Evolutionary conservation across 805 yeast species (phyloP).

Genomic region (Hermanozyma aechmeae): DNA sequence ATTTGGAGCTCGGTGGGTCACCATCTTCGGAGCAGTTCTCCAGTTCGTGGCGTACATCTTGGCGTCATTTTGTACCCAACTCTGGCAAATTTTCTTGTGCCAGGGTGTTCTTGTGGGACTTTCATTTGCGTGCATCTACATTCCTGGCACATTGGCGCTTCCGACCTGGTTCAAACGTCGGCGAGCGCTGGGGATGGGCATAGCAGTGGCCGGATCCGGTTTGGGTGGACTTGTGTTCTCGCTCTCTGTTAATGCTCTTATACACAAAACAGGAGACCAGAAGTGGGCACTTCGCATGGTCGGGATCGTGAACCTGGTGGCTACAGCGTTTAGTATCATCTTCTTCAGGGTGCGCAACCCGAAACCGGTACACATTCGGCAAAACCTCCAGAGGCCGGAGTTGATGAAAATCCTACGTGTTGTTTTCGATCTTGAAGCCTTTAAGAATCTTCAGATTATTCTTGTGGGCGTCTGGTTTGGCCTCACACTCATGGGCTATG

Average conservation of each 20-base stretch:
- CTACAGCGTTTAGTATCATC: conserved; percentile 26
- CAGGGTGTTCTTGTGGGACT: conserved; percentile 60
- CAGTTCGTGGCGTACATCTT: conserved; percentile 49
- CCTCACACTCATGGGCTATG: conserved; percentile 27
- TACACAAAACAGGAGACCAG: conserved; percentile 26
- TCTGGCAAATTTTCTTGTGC: conserved; percentile 61
- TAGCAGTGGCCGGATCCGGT: conserved; percentile 40
- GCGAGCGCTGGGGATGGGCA: conserved; percentile 47
- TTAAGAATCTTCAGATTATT: conserved; percentile 14
- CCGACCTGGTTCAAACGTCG: conserved; percentile 66
- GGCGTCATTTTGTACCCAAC: conserved; percentile 48
- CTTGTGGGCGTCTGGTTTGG: conserved; percentile 25
- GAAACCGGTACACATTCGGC: conserved; percentile 10
- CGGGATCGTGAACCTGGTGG: conserved; percentile 22
- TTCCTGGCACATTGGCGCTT: conserved; percentile 50
- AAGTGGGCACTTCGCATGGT: conserved; percentile 35
- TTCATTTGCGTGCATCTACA: conserved; percentile 45
- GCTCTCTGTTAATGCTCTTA: background rate
- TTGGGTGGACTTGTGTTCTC: conserved; percentile 42
- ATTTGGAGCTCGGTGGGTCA: conserved; percentile 36
- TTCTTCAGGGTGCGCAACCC: conserved; percentile 39
- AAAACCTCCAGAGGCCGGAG: background rate
- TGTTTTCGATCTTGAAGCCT: conserved; percentile 25
- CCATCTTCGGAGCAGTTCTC: conserved; percentile 38
- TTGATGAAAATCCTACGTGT: conserved; percentile 9